These are phyloP conservation scores for Haplosporangium gracile DNA, from an alignment of 192 early-diverging fungal genomes.

Conservation along the genomic window DNA sequence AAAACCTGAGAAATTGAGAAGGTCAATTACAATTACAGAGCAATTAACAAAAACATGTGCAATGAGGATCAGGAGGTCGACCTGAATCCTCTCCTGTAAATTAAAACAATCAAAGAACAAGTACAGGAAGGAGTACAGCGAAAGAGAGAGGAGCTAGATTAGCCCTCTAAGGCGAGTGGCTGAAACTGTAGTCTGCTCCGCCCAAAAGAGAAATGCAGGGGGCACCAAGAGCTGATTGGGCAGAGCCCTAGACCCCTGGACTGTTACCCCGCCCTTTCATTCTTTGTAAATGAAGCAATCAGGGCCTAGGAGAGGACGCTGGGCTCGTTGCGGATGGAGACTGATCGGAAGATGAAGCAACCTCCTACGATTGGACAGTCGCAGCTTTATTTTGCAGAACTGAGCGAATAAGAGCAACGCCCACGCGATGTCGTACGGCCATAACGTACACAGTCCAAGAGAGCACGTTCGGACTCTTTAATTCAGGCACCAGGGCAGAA, in stretches of 20 bases:
- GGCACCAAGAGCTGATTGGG: slow-evolving; percentile 26
- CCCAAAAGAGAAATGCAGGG: slow-evolving; percentile 19
- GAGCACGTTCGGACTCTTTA: not conserved
- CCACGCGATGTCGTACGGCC: not conserved
- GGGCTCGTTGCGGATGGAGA: not conserved
- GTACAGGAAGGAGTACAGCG: not conserved
- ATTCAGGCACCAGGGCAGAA: not conserved
- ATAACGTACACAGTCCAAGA: not conserved
- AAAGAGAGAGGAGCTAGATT: not conserved
- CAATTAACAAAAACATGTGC: not conserved
- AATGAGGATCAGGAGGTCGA: not conserved
- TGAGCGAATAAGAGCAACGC: not conserved
- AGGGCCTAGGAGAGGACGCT: not conserved
- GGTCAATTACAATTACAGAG: not conserved
- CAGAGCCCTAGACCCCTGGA: not conserved
- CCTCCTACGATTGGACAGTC: not conserved
- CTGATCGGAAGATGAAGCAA: not conserved
- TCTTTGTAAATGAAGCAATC: not conserved
- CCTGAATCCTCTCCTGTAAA: not conserved
- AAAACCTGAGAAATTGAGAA: not conserved
- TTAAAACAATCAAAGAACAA: not conserved
- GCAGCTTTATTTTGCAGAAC: not conserved
- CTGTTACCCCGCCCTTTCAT: not conserved
- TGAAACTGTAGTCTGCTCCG: not conserved
- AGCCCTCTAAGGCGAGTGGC: not conserved